Evolutionary conservation across 2,329 filamentous ascomycete genomes (phyloP).

Genomic region (Penicillium sp.): DNA sequence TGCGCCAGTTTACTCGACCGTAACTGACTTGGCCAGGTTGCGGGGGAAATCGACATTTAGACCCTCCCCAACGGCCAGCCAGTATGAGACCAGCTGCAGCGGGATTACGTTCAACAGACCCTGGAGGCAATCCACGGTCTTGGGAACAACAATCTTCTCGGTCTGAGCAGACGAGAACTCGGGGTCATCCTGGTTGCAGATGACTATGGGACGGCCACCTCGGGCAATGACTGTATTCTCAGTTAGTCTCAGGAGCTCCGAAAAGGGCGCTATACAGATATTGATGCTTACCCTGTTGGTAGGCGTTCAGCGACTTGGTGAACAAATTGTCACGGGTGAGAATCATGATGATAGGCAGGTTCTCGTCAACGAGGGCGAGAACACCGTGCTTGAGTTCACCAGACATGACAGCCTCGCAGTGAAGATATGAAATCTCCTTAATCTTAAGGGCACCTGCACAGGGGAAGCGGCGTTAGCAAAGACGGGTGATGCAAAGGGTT

Average conservation of each 20-base stretch:
- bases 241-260: constrained; percentile 18
- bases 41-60: constrained; percentile 98
- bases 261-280: constrained; percentile 6
- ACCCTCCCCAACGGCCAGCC: constrained; percentile 92
- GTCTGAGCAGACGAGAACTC: constrained; percentile 87
- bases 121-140: constrained; percentile 91
- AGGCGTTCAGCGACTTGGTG: constrained; percentile 98
- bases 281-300: constrained; percentile 73
- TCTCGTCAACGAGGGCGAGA: constrained; percentile 92
- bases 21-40: constrained; percentile 98
- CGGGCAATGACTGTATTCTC: constrained; percentile 75
- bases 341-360: constrained; percentile 99
- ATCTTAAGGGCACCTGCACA: constrained; percentile 80
- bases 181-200: constrained; percentile 85
- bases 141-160: constrained; percentile 95
- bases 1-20: constrained; percentile 70
- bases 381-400: constrained; percentile 99
- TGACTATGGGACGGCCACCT: constrained; percentile 92
- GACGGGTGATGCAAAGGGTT: not conserved
- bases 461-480: not conserved
- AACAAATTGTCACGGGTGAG: constrained; percentile 94
- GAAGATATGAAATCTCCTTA: constrained; percentile 99
- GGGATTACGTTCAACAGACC: constrained; percentile 97
- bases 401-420: constrained; percentile 99
- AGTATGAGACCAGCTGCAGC: constrained; percentile 96